A percentile compares a stretch with the other conserved stretches of the same genome.
Conservation (phyloP, 1,284 basidiomycete genomes). For the Trichosporon sp. region DNA sequence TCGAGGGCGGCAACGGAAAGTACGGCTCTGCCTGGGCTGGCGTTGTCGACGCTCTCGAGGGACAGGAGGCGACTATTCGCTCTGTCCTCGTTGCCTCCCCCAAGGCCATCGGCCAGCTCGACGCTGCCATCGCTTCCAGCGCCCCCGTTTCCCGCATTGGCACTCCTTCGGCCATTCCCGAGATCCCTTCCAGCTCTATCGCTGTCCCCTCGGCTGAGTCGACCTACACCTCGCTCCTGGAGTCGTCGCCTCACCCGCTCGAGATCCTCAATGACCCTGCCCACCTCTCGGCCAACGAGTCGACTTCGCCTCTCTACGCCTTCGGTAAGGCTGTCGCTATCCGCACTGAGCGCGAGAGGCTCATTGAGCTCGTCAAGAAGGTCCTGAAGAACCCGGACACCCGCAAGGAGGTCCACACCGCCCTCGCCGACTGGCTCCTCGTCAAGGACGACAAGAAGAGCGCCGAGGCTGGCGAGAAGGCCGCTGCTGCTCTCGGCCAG, state of each 20-base stretch:
- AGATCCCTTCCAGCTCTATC: slow-evolving; percentile 52
- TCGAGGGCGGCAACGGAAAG: slow-evolving; percentile 77
- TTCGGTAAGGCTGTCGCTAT: slow-evolving; percentile 83
- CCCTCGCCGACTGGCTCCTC: slow-evolving; percentile 70
- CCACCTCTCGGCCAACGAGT: slow-evolving; percentile 64
- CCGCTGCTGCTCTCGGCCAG: slow-evolving; percentile 53
- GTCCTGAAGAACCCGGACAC: slow-evolving; percentile 51
- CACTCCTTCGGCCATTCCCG: slow-evolving; percentile 23
- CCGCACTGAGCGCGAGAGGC: slow-evolving; percentile 62
- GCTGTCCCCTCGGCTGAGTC: slow-evolving; percentile 76
- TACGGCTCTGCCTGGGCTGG: slow-evolving; percentile 62
- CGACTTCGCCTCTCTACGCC: slow-evolving; percentile 88
- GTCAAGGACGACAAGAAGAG: slow-evolving; percentile 61
- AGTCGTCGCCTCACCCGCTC: slow-evolving; percentile 74
- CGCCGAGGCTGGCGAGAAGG: slow-evolving; percentile 57
- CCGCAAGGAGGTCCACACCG: slow-evolving; percentile 58
- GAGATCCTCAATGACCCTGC: slow-evolving; percentile 76
- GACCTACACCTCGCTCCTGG: slow-evolving; percentile 86
- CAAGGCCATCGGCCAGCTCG: slow-evolving; percentile 38
- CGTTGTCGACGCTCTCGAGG: slow-evolving; percentile 39
- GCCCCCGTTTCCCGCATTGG: slow-evolving; percentile 37
- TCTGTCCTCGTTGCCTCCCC: slow-evolving; percentile 43
- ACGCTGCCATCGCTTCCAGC: slow-evolving; percentile 34
- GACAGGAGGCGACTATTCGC: slow-evolving; percentile 35
- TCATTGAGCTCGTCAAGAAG: slow-evolving; percentile 60